phyloP scores from a whole-genome alignment of 2,329 filamentous ascomycete genomes.

The Trichoderma sp. region DNA sequence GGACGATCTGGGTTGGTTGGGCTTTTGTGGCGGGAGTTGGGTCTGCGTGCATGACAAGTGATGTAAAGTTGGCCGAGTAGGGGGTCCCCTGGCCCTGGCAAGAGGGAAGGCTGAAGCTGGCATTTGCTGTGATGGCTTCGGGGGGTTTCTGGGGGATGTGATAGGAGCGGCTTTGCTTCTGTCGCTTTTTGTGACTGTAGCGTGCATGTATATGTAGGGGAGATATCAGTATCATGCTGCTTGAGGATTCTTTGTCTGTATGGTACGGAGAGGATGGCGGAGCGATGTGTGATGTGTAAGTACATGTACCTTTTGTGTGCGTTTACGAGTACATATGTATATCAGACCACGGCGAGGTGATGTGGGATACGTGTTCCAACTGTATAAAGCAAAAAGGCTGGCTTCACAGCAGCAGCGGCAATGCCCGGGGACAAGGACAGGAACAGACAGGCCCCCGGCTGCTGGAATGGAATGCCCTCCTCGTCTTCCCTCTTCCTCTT shows the following conservation, averaged over 20 bases:
- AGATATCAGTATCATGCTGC: too few relatives aligned
- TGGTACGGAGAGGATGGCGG: too few relatives aligned
- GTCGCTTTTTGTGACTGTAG: too few relatives aligned
- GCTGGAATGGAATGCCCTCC: neutral
- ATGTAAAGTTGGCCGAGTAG: conserved; percentile 16
- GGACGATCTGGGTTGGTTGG: conserved; percentile 25
- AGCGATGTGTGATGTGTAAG: too few relatives aligned
- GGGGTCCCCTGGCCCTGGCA: neutral
- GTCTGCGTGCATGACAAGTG: conserved; percentile 6
- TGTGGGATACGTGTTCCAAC: neutral
- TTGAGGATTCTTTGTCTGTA: too few relatives aligned
- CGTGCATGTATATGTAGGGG: too few relatives aligned
- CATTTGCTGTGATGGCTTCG: too few relatives aligned
- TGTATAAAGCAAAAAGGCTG: neutral
- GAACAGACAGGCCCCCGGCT: neutral
- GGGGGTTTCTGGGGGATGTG: too few relatives aligned
- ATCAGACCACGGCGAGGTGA: neutral
- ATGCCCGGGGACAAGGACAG: neutral
- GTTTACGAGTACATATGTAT: neutral
- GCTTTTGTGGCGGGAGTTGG: conserved; percentile 23
- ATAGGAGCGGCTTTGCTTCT: too few relatives aligned
- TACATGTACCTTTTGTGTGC: too few relatives aligned
- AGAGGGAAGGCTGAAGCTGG: neutral
- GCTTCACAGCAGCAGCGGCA: neutral
- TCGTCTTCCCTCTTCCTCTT: neutral